These are phyloP conservation scores for Coccomyxa subellipsoidea DNA, from an alignment of 163 green algal genomes.

Conservation along the genomic window DNA sequence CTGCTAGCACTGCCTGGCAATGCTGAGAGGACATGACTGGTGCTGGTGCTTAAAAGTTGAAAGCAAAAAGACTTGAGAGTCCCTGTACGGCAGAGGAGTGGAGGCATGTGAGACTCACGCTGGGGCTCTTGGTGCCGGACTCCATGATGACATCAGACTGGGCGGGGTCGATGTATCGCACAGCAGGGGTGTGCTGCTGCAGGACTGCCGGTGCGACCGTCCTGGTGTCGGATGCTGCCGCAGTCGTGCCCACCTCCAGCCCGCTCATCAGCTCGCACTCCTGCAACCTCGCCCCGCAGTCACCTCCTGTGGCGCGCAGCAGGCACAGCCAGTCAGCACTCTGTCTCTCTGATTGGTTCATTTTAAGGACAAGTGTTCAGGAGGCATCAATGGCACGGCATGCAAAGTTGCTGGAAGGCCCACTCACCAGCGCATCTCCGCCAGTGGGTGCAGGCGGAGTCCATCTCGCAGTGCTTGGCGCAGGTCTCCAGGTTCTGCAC, in stretches of 20 bases:
- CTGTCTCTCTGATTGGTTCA: too few species aligned
- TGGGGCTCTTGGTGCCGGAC: conserved; percentile 6
- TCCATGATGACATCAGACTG: neutral
- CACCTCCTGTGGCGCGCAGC: neutral
- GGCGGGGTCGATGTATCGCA: neutral
- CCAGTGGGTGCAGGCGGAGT: neutral
- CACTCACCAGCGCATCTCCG: neutral
- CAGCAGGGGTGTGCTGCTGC: neutral
- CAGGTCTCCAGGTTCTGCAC: conserved; percentile 6
- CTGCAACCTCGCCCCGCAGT: neutral
- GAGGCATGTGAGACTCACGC: neutral
- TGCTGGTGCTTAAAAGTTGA: neutral
- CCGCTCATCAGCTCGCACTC: conserved; percentile 9
- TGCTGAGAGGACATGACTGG: neutral
- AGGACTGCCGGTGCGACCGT: neutral
- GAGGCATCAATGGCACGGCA: too few species aligned
- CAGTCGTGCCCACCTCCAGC: neutral
- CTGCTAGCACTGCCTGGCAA: neutral
- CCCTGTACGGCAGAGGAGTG: neutral
- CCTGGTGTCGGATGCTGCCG: neutral
- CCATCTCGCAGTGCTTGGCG: neutral
- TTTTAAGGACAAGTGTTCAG: too few species aligned
- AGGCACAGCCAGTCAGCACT: too few species aligned
- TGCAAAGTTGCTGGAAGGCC: neutral
- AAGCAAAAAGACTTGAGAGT: neutral